Conservation (phyloP, 140 eudicot genomes). For the Flaveria floridana region DNA sequence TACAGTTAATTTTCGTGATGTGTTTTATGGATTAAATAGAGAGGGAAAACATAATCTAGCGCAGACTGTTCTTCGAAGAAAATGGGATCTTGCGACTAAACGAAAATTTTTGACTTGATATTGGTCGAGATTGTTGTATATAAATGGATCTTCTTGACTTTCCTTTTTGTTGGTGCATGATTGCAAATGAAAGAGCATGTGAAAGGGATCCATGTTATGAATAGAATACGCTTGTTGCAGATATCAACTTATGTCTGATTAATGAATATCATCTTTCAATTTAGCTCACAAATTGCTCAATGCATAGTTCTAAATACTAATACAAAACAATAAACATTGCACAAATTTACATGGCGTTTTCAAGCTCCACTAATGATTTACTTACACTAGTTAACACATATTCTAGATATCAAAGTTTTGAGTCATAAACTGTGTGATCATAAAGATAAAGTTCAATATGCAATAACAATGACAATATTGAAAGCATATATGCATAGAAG, state of each 20-base stretch:
- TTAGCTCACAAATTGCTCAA: neutral
- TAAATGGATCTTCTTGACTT: neutral
- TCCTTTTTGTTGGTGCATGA: neutral
- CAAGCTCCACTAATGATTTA: too few species aligned
- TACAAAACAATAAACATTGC: too few species aligned
- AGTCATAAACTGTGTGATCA: too few species aligned
- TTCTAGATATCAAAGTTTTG: too few species aligned
- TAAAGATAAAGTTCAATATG: too few species aligned
- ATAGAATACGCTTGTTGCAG: neutral
- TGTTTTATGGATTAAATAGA: conserved; percentile 69
- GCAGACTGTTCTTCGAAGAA: conserved; percentile 45
- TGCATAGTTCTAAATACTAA: too few species aligned
- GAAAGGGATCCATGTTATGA: neutral
- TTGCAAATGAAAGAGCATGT: neutral
- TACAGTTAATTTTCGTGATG: conserved; percentile 63
- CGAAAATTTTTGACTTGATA: conserved; percentile 44
- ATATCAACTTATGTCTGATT: neutral
- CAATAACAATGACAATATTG: too few species aligned
- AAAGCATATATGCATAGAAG: too few species aligned
- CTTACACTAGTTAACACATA: too few species aligned
- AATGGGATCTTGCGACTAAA: conserved; percentile 48
- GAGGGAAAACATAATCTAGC: conserved; percentile 84
- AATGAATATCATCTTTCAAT: neutral
- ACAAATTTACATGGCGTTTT: too few species aligned
- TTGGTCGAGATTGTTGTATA: conserved; percentile 6